Evolutionary conservation across 2,329 filamentous ascomycete species (phyloP).

Genomic region (Triangularia verruculosa): DNA sequence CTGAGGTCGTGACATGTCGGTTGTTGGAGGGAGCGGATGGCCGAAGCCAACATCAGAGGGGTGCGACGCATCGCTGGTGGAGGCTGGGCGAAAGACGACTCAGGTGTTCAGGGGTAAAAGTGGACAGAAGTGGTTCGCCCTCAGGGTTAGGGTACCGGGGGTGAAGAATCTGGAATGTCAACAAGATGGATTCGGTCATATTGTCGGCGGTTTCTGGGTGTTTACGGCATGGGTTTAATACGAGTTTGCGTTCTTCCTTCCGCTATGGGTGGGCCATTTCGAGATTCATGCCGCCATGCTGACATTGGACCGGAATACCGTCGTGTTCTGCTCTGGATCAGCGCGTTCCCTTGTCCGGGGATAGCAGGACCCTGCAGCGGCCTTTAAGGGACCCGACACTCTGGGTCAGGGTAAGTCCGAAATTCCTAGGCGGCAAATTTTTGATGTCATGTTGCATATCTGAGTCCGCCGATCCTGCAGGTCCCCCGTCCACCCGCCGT

Average conservation of each 20-base stretch:
- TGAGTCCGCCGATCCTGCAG: background rate
- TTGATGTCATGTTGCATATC: background rate
- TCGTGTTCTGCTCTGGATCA: background rate
- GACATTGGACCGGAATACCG: background rate
- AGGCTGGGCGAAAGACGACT: background rate
- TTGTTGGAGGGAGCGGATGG: background rate
- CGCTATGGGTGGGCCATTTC: background rate
- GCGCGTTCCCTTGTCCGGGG: background rate
- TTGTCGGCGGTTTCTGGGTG: background rate
- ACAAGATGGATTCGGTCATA: background rate
- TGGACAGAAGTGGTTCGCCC: background rate
- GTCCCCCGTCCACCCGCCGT: background rate
- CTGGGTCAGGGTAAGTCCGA: background rate
- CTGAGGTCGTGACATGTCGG: background rate
- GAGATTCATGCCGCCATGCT: no score
- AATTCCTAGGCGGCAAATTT: background rate
- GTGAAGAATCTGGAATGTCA: background rate
- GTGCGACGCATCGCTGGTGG: background rate
- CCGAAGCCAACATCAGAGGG: background rate
- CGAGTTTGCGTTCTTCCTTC: background rate
- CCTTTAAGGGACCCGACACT: background rate
- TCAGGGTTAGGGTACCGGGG: background rate
- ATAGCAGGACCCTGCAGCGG: background rate
- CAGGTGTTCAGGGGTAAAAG: background rate
- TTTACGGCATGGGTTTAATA: background rate